Conservation (phyloP, 2,329 filamentous ascomycete genomes). For the Cordyceps pruinosa region DNA sequence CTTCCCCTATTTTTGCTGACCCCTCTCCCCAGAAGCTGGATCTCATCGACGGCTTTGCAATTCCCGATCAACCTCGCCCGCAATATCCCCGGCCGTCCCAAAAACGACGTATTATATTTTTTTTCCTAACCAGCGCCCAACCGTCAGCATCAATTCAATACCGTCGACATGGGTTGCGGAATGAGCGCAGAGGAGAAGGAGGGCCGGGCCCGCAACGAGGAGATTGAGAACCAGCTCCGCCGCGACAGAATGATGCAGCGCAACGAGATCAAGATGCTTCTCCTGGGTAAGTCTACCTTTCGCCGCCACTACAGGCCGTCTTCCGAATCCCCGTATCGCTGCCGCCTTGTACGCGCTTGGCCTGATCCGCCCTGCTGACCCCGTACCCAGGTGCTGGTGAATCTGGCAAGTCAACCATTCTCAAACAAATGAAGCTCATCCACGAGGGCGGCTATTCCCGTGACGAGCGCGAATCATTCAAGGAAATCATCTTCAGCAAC, state of each 20-base stretch:
- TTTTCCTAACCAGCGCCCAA: conserved; percentile 1
- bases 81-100: conserved; percentile 1
- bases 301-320: background rate
- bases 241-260: conserved; percentile 97
- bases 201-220: conserved; percentile 99
- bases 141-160: conserved; percentile 19
- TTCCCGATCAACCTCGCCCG: background rate
- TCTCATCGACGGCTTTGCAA: conserved; percentile 4
- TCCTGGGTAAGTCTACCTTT: conserved; percentile 64
- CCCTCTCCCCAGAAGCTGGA: conserved; percentile 5
- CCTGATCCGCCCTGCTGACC: background rate
- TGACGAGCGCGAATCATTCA: conserved; percentile 68
- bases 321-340: background rate
- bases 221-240: conserved; percentile 99
- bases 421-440: conserved; percentile 99
- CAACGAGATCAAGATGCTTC: conserved; percentile 99
- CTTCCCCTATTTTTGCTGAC: conserved; percentile 14
- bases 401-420: conserved; percentile 85
- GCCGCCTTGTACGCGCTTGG: background rate
- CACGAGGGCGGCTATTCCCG: conserved; percentile 98
- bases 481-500: conserved; percentile 66
- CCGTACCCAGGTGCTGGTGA: conserved; percentile 67
- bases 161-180: conserved; percentile 91
- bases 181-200: conserved; percentile 99
- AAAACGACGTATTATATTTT: conserved; percentile 4